Base-by-base conservation (phyloP, 2,329 filamentous ascomycete species). In the Ceratocystis smalleyi region DNA sequence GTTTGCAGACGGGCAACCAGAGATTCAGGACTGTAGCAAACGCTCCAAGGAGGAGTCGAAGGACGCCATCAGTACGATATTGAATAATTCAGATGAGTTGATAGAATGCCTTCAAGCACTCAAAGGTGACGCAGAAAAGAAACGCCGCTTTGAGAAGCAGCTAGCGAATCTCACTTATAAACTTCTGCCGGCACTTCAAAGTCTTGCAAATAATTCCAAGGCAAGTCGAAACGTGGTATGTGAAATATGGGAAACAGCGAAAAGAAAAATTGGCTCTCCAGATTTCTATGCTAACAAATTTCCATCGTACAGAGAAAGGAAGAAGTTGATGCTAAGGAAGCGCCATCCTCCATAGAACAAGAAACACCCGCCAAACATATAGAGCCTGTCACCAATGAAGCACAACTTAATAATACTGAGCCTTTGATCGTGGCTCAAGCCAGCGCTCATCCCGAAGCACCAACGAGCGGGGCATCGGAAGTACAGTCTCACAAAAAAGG, bases 31-130 rank as follows among this genome's bases (percentile, higher is more conserved):
- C 35, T 54, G 63, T 8, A 65, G 63, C 63, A 68, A 73, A 1
- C 68, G 71, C 19, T 55, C 61, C 17, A 65, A 66, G 55, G 64
- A 63, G 40, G 55, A 66, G 55, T 43, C 64, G n/a, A 65, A 65
- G 64, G 67, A 70, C 3, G 71, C 73, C 0, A 61, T 77, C 8
- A 68, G 68, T 6, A 57, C 70, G 19, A 68, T 76, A 7, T 67
- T 74, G 19, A 68, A 71, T 4, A 71, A 75, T 67, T 74, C 74
- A 12, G 71, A 78, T 65, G 72, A 73, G 45, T 69, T 79, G 17
- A 71, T 76, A 10, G 69, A 71, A 55, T 74, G 74, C 62, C 71
- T 77, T 2, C 70, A 75, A 40, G 69, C 72, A 8, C 67, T 78
- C 64, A 70, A 61, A 70, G 70, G 45, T 68, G 64, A 62, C 68